phyloP scores from a whole-genome alignment of 176 grass and related monocot genomes.

The Zoysia japonica region DNA sequence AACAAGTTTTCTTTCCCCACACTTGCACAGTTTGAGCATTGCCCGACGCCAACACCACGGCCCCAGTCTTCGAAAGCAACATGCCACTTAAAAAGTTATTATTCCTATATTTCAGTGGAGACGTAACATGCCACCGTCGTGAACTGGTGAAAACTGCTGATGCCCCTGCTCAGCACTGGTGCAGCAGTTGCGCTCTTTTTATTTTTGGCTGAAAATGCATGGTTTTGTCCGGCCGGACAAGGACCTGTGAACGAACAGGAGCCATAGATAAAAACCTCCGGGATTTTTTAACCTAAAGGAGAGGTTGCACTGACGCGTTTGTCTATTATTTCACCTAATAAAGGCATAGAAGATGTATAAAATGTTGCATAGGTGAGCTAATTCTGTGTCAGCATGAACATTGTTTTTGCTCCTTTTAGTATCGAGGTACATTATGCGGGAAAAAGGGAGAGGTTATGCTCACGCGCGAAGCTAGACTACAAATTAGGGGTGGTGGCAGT shows the following conservation, averaged over 20 bases:
- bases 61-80: neutral
- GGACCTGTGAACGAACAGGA: neutral
- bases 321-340: neutral
- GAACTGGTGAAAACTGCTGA: neutral
- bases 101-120: neutral
- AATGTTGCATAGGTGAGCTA: neutral
- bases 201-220: neutral
- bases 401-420: neutral
- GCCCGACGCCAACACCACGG: neutral
- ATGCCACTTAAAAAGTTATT: neutral
- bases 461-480: too few species aligned
- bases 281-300: neutral
- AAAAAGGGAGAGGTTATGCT: too few species aligned
- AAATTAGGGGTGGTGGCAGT: too few species aligned
- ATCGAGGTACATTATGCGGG: neutral
- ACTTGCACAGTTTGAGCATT: neutral
- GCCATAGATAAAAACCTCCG: neutral
- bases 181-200: neutral
- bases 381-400: neutral
- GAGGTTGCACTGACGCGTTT: neutral
- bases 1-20: neutral
- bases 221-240: slow-evolving; percentile 7
- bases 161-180: neutral
- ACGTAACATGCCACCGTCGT: neutral
- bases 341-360: neutral